Percentiles rank a stretch among this genome's conserved stretches.
These are phyloP conservation scores for Fusarium pseudocircinatum DNA, from an alignment of 2,329 filamentous ascomycete species.

Conservation along the genomic window DNA sequence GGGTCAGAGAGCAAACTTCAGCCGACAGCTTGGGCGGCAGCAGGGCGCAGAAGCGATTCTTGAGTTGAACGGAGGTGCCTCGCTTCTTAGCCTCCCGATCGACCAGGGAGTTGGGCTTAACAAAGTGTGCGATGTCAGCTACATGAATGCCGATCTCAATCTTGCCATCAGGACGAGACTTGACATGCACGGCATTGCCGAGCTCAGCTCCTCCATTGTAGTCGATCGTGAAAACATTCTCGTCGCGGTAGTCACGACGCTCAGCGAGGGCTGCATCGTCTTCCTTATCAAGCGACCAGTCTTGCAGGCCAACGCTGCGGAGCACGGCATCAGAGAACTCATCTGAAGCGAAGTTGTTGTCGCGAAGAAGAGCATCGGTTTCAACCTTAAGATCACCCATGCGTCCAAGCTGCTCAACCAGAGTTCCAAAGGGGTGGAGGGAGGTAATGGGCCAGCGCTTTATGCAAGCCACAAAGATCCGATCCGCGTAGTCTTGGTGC, in stretches of 20 bases:
- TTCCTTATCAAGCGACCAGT: conserved; percentile 89
- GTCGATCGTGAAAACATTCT: conserved; percentile 92
- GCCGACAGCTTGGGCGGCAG: conserved; percentile 85
- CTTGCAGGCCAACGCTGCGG: conserved; percentile 89
- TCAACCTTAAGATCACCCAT: conserved; percentile 99
- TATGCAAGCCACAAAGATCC: conserved; percentile 98
- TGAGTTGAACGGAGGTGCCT: conserved; percentile 92
- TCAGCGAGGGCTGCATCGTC: conserved; percentile 76
- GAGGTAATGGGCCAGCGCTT: conserved; percentile 99
- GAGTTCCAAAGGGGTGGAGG: conserved; percentile 96
- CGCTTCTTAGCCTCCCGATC: conserved; percentile 98
- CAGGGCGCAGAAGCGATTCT: conserved; percentile 88
- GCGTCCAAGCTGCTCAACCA: conserved; percentile 95
- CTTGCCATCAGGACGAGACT: conserved; percentile 81
- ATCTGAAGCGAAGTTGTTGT: conserved; percentile 98
- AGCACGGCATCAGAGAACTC: conserved; percentile 97
- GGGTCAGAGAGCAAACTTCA: conserved; percentile 87
- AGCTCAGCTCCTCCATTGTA: conserved; percentile 88
- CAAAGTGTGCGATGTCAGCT: conserved; percentile 94
- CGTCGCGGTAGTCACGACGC: conserved; percentile 89
- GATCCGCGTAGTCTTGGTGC: conserved; percentile 96
- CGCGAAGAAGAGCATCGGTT: conserved; percentile 93
- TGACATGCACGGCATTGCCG: conserved; percentile 93
- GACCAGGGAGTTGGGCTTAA: conserved; percentile 94
- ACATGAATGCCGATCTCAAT: conserved; percentile 96